phyloP scores from a whole-genome alignment of 306 rosid species.

The Vachellia pachyceras region DNA sequence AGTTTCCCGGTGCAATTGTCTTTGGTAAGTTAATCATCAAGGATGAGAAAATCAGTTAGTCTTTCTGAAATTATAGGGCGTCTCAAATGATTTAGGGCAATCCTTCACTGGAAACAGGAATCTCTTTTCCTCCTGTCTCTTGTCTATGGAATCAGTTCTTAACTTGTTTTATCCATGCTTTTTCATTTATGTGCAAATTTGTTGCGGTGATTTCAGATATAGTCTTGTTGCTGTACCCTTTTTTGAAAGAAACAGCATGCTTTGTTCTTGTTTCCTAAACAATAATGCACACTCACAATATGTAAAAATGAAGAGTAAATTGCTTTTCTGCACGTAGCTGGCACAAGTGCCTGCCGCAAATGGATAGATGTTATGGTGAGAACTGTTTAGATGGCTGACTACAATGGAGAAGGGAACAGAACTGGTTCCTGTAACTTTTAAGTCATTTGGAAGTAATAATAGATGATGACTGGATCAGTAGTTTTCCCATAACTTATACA shows the following conservation, averaged over 20 bases:
- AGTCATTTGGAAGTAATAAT: neutral
- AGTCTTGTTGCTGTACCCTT: neutral
- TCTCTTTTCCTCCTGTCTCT: neutral
- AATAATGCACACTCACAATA: neutral
- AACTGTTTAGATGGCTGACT: neutral
- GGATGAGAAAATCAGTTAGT: neutral
- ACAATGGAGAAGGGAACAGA: neutral
- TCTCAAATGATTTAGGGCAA: neutral
- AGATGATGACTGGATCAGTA: neutral
- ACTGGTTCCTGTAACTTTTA: neutral
- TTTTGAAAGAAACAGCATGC: neutral
- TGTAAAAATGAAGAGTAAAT: neutral
- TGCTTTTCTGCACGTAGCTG: neutral
- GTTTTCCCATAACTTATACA: neutral
- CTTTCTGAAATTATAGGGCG: conserved; percentile 3
- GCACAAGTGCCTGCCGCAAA: neutral
- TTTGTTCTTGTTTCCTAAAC: neutral
- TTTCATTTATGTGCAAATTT: neutral
- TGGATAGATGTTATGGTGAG: neutral
- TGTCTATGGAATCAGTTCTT: neutral
- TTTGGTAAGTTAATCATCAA: neutral
- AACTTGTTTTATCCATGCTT: neutral
- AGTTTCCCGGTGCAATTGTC: neutral
- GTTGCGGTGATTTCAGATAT: neutral
- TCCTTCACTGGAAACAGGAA: neutral